phyloP scores from a whole-genome alignment of 495 filamentous ascomycete genomes.

The Niebla homalea region DNA sequence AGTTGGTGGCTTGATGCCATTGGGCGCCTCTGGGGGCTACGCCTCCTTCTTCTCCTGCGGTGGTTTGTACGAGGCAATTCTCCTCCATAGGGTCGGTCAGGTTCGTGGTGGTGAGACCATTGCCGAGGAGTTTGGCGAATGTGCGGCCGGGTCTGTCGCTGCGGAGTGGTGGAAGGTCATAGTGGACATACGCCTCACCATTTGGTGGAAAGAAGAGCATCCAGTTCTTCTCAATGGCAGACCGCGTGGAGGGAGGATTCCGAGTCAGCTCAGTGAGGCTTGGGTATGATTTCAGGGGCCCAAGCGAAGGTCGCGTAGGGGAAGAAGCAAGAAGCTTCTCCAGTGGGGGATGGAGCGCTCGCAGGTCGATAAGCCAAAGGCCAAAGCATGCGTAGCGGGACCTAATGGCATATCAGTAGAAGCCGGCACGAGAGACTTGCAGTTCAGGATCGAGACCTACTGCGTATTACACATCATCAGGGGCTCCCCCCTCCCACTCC shows the following conservation, averaged over 20 bases:
- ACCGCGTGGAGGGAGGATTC: conserved; percentile 21
- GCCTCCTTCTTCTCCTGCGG: conserved; percentile 5
- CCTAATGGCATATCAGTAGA: conserved; percentile 4
- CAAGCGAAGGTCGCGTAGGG: conserved; percentile 20
- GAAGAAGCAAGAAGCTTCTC: conserved; percentile 21
- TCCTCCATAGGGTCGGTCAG: conserved; percentile 23
- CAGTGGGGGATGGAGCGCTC: conserved; percentile 20
- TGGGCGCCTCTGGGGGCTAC: conserved; percentile 2
- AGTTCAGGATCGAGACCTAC: conserved; percentile 11
- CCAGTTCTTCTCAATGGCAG: conserved; percentile 30
- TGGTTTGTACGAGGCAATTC: conserved; percentile 18
- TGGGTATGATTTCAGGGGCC: conserved; percentile 27
- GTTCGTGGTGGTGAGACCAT: conserved; percentile 26
- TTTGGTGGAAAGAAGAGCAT: conserved; percentile 21
- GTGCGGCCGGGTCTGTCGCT: conserved; percentile 14
- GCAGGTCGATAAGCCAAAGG: conserved; percentile 29
- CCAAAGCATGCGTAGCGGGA: conserved; percentile 32
- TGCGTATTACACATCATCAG: conserved; percentile 29
- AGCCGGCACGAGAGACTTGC: not conserved
- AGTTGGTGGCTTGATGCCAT: conserved; percentile 29
- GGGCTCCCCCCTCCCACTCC: conserved; percentile 28
- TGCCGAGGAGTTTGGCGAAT: conserved; percentile 27
- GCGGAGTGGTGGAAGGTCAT: conserved; percentile 17
- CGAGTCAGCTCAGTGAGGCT: conserved; percentile 27
- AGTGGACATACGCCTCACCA: conserved; percentile 22